A percentile compares a stretch with the other conserved stretches of the same genome.
Evolutionary conservation across 2,329 filamentous ascomycete species (phyloP).

Genomic region (Colletotrichum lini): DNA sequence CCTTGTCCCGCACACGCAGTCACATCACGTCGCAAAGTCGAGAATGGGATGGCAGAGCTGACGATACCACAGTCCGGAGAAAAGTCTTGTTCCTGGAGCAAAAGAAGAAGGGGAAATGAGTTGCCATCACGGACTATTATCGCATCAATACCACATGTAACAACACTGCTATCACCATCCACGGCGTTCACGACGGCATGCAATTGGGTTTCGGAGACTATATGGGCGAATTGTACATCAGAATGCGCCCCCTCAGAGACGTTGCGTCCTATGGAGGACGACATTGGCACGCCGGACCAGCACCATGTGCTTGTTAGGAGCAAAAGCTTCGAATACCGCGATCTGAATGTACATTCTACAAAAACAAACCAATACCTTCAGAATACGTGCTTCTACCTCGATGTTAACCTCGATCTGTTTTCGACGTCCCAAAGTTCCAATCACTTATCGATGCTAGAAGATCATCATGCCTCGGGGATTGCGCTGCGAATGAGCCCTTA

Average conservation of each 20-base stretch:
- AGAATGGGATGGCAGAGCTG: slow-evolving; percentile 10
- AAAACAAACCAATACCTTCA: slow-evolving; percentile 6
- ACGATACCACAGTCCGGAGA: slow-evolving; percentile 78
- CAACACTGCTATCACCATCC: slow-evolving; percentile 42
- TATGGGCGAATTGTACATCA: slow-evolving; percentile 18
- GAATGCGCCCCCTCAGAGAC: slow-evolving; percentile 4
- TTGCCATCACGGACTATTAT: not conserved
- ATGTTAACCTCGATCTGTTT: not conserved
- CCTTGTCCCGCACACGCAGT: not conserved
- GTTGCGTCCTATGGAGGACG: not conserved
- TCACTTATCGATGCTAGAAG: not conserved
- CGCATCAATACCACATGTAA: slow-evolving; percentile 33
- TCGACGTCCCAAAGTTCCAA: not conserved
- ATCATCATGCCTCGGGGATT: not conserved
- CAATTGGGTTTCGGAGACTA: slow-evolving; percentile 33
- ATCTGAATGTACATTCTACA: slow-evolving; percentile 34
- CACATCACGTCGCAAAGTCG: not conserved
- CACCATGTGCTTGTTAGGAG: not conserved
- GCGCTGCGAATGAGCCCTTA: not conserved
- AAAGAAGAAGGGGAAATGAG: slow-evolving; percentile 80
- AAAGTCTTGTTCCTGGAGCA: slow-evolving; percentile 96
- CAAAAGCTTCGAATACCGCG: slow-evolving; percentile 9
- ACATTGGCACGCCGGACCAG: slow-evolving; percentile 2
- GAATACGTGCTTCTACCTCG: not conserved
- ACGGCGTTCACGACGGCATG: slow-evolving; percentile 42